Evolutionary conservation across 2,329 filamentous ascomycete species (phyloP).

Genomic region (Xylariaceae sp.): DNA sequence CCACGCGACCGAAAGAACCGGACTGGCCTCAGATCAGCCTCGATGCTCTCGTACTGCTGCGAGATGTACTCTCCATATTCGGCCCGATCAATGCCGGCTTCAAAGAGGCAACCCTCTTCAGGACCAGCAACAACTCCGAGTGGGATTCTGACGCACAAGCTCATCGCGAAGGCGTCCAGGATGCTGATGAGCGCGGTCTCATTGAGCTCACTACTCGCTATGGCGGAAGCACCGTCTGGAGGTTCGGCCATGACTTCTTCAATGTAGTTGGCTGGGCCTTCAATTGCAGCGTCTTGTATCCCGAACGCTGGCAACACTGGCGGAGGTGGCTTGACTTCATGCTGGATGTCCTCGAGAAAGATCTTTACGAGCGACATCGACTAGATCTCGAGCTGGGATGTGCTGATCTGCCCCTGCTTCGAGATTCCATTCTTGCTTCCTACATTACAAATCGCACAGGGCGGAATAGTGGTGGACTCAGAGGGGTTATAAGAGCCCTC

Average conservation of each 20-base stretch:
- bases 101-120: slow-evolving; percentile 70
- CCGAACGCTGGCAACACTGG: slow-evolving; percentile 79
- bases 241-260: slow-evolving; percentile 84
- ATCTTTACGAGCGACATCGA: slow-evolving; percentile 59
- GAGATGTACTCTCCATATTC: slow-evolving; percentile 60
- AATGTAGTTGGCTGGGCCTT: slow-evolving; percentile 86
- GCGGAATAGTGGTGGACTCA: slow-evolving; percentile 43
- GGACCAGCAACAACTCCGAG: slow-evolving; percentile 33
- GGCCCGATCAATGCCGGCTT: slow-evolving; percentile 71
- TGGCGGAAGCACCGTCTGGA: slow-evolving; percentile 68
- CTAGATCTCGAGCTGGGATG: slow-evolving; percentile 40
- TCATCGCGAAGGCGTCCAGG: slow-evolving; percentile 48
- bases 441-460: slow-evolving; percentile 53
- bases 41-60: slow-evolving; percentile 68
- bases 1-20: slow-evolving; percentile 64
- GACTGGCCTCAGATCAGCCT: slow-evolving; percentile 63
- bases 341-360: slow-evolving; percentile 71
- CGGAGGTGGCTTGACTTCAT: slow-evolving; percentile 76
- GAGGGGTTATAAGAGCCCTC: slow-evolving; percentile 62
- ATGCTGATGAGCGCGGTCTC: slow-evolving; percentile 48
- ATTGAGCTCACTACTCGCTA: slow-evolving; percentile 57
- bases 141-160: slow-evolving; percentile 49
- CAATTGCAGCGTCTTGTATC: slow-evolving; percentile 75
- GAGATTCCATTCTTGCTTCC: slow-evolving; percentile 57
- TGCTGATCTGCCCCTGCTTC: slow-evolving; percentile 37